Conservation (phyloP, 805 yeast species). For the Candida maris region DNA sequence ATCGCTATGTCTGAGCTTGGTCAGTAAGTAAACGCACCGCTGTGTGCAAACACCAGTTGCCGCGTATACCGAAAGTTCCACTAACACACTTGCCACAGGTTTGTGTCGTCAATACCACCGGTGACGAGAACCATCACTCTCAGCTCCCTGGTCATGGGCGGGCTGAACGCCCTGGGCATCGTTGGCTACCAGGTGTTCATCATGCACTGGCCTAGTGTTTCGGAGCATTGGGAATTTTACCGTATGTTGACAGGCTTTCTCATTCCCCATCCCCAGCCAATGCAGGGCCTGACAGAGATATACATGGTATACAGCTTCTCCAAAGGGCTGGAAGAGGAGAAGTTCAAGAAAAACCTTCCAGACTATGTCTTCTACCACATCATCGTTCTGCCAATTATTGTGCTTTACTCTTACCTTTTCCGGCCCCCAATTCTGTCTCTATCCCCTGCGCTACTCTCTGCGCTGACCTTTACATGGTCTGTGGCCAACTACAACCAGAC, state of each 20-base stretch:
- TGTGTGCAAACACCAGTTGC: neutral
- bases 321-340: conserved; percentile 51
- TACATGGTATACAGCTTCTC: conserved; percentile 58
- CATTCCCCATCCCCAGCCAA: conserved; percentile 38
- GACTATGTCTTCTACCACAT: conserved; percentile 56
- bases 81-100: conserved; percentile 22
- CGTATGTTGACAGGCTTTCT: conserved; percentile 49
- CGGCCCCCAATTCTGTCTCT: conserved; percentile 29
- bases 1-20: conserved; percentile 31
- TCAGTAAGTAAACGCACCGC: conserved; percentile 20
- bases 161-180: conserved; percentile 34
- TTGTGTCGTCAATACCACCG: conserved; percentile 51
- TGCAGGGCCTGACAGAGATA: conserved; percentile 47
- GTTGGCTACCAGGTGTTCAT: conserved; percentile 21
- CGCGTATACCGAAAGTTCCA: neutral
- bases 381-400: conserved; percentile 45
- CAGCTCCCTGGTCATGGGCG: conserved; percentile 42
- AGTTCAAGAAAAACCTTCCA: conserved; percentile 44
- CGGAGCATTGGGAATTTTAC: conserved; percentile 39
- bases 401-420: conserved; percentile 30
- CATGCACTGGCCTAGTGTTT: conserved; percentile 31
- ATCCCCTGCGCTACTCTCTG: conserved; percentile 43
- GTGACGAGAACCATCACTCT: conserved; percentile 56
- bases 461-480: conserved; percentile 62
- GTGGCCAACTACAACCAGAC: conserved; percentile 49